Base-by-base conservation (phyloP, 495 filamentous ascomycete species). In the Umbilicaria muhlenbergii region DNA sequence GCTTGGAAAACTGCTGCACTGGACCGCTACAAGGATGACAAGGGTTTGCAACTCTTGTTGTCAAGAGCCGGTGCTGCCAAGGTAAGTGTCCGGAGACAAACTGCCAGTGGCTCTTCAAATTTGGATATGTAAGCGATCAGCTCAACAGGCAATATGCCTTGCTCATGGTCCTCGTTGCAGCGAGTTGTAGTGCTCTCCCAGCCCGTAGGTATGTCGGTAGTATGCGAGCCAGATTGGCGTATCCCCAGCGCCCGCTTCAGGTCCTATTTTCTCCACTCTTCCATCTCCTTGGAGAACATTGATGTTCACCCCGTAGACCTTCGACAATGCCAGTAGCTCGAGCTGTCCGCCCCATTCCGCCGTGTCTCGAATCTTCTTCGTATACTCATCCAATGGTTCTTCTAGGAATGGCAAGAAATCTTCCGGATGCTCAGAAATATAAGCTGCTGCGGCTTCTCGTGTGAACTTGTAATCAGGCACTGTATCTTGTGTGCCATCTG, bases 171-270 rank as follows among this genome's bases (percentile, higher is more conserved):
- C 24, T 13, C 31, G 45, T 19, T 46, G 42, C 42, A 98, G 63
- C 17, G 88, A 93, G 56, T 96, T 98, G 63, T 95, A 98, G 64
- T 98, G 91, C 68, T 95, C 89, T 11, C 91, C 91, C 14, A 96
- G 65, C 2, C 87, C 87, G 65, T 86, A 95, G 41, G 78, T 78
- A 64, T 95, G 87, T 47, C 81, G 68, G 62, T 96, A 96, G 62
- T 96, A 98, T 17, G 86, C 88, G 60, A 98, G 61, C 91, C 91
- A 98, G 28, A 95, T 68, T 8, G 66, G 53, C 42, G 54, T 68
- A 44, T 63, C 61, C 14, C 48, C 48, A 21, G 50, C 50, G 16
- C 60, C 59, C 0, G 61, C 64, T 11, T 52, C 63, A 42, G 75
- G 69, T 43, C 69, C 71, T 35, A 96, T 83, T 43, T 72, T 81